These are phyloP conservation scores for Trichoderma sp. DNA, from an alignment of 2,329 filamentous ascomycete genomes.

Conservation along the genomic window DNA sequence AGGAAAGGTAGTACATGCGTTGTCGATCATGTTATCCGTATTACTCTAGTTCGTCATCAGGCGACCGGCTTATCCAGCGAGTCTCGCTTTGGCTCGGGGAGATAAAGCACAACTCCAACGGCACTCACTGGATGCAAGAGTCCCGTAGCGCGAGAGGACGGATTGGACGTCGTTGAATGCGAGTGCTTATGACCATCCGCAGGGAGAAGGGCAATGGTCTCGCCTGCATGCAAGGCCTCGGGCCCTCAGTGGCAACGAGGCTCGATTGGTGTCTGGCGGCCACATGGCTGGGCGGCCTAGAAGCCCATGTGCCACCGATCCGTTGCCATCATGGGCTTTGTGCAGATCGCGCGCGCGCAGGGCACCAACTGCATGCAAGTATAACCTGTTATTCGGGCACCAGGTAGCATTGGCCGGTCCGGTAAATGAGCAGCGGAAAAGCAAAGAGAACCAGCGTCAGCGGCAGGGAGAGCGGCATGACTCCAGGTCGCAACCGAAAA, in stretches of 20 bases:
- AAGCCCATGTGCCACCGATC: constrained; percentile 23
- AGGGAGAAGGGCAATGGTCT: constrained; percentile 11
- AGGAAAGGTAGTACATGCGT: constrained; percentile 1
- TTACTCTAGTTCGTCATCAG: not conserved
- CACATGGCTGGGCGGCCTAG: constrained; percentile 15
- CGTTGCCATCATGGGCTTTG: constrained; percentile 3
- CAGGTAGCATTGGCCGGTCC: not conserved
- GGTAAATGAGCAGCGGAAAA: not conserved
- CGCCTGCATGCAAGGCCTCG: constrained; percentile 18
- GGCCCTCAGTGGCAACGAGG: constrained; percentile 17
- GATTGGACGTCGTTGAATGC: not conserved
- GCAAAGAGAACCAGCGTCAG: not conserved
- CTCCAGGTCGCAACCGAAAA: not conserved
- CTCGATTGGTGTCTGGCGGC: constrained; percentile 1
- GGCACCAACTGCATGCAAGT: constrained; percentile 14
- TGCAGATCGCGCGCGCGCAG: constrained; percentile 17
- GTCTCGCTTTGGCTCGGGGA: not conserved
- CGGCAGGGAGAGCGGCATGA: not conserved
- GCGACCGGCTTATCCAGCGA: not conserved
- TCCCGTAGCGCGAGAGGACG: not conserved
- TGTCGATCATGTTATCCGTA: constrained; percentile 11
- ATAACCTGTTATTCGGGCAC: not conserved
- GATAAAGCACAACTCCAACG: not conserved
- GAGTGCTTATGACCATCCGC: not conserved
- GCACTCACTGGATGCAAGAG: not conserved